These are phyloP conservation scores for Gilbertella persicaria DNA, from an alignment of 371 early-diverging fungal genomes.

Conservation along the genomic window DNA sequence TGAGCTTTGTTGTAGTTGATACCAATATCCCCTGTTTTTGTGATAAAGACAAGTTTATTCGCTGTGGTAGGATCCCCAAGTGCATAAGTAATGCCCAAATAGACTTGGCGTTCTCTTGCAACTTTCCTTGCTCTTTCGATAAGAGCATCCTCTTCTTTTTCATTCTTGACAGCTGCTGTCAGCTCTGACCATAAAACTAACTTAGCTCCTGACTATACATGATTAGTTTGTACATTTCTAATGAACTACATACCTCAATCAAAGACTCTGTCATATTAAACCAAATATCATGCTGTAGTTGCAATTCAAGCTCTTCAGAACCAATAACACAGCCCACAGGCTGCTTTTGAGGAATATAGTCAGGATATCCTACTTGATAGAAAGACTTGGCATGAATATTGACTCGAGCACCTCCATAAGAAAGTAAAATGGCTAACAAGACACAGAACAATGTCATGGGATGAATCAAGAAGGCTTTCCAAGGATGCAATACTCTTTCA, in stretches of 20 bases:
- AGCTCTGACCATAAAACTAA: conserved; percentile 55
- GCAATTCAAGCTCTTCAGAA: conserved; percentile 4
- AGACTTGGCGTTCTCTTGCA: conserved; percentile 38
- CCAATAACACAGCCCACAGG: conserved; percentile 43
- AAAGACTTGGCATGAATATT: conserved; percentile 32
- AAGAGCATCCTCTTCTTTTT: conserved; percentile 26
- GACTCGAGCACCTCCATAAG: conserved; percentile 28
- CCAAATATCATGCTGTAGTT: conserved; percentile 29
- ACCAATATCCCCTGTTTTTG: conserved; percentile 45
- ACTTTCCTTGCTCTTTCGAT: conserved; percentile 29
- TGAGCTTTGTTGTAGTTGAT: conserved; percentile 57
- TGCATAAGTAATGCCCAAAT: conserved; percentile 45
- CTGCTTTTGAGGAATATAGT: conserved; percentile 28
- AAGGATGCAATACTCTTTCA: not conserved
- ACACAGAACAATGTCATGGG: conserved; percentile 14
- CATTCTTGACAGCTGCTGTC: conserved; percentile 19
- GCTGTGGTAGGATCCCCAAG: conserved; percentile 20
- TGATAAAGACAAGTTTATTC: conserved; percentile 52
- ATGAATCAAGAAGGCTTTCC: conserved; percentile 4
- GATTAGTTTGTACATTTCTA: not conserved
- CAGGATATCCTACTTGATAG: conserved; percentile 28
- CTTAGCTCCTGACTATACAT: conserved; percentile 38
- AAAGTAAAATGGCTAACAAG: conserved; percentile 10
- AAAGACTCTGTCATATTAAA: conserved; percentile 24
- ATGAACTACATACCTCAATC: conserved; percentile 15